Evolutionary conservation across 331 rosid genomes (phyloP).

Genomic region (Pyracantha coccinea): DNA sequence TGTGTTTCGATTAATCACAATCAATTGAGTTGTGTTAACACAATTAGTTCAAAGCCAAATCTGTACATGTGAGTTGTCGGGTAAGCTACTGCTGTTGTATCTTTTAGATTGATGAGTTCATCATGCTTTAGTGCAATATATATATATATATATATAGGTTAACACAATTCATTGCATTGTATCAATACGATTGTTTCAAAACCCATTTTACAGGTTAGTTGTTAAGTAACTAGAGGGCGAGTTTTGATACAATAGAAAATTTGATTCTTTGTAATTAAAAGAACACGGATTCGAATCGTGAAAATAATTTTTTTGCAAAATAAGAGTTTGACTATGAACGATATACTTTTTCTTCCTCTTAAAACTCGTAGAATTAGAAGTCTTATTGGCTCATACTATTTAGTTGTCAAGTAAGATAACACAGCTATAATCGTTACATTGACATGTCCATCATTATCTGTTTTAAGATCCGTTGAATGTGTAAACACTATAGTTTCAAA

Average conservation of each 20-base stretch:
- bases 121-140: neutral
- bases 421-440: too few relatives aligned
- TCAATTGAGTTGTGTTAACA: neutral
- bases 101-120: neutral
- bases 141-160: neutral
- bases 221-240: too few relatives aligned
- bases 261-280: too few relatives aligned
- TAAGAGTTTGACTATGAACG: accelerated
- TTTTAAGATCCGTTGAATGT: too few relatives aligned
- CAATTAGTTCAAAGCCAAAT: neutral
- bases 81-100: neutral
- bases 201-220: too few relatives aligned
- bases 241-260: too few relatives aligned
- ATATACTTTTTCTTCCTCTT: too few relatives aligned
- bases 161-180: neutral
- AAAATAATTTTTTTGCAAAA: accelerated
- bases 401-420: too few relatives aligned
- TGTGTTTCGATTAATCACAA: neutral
- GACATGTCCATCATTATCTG: neutral
- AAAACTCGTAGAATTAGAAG: too few relatives aligned
- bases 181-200: too few relatives aligned
- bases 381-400: accelerated
- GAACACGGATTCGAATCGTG: accelerated
- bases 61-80: neutral
- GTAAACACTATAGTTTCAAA: too few relatives aligned